These are phyloP conservation scores for Aspergillus quadricinctus DNA, from an alignment of 2,329 filamentous ascomycete species.

Conservation along the genomic window DNA sequence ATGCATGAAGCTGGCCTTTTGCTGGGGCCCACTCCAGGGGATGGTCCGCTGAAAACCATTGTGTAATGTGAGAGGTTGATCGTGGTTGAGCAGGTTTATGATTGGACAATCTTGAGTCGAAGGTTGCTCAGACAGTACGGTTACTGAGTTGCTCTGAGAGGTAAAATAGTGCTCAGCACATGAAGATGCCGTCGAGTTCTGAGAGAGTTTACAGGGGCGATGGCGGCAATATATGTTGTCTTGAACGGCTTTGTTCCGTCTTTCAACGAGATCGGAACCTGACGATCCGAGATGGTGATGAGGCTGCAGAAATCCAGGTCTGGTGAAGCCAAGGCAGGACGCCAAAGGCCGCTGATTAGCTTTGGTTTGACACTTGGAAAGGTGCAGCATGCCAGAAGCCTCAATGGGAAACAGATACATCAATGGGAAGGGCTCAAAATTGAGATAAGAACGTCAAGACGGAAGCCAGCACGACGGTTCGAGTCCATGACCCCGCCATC, in stretches of 20 bases:
- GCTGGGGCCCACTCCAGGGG: constrained; percentile 21
- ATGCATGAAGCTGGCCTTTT: constrained; percentile 29
- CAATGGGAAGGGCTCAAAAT: not conserved
- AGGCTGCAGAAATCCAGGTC: constrained; percentile 9
- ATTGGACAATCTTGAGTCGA: not conserved
- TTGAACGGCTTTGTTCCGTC: not conserved
- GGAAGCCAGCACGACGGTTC: not conserved
- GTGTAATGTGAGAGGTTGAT: constrained; percentile 2
- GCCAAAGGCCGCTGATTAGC: constrained; percentile 6
- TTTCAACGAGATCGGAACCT: not conserved
- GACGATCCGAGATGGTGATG: not conserved
- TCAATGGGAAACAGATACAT: not conserved
- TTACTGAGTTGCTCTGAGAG: not conserved
- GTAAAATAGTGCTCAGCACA: not conserved
- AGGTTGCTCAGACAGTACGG: not conserved
- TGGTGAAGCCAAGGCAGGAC: constrained; percentile 2
- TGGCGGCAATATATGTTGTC: constrained; percentile 2
- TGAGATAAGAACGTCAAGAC: not conserved
- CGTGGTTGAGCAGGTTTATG: not conserved
- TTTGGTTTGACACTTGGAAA: constrained; percentile 2
- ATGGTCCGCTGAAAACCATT: constrained; percentile 29
- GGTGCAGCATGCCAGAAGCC: constrained; percentile 1
- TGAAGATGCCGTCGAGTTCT: not conserved
- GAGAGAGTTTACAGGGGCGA: not conserved
- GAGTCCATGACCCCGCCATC: not conserved